Evolutionary conservation across 208 protist genomes (phyloP).

Genomic region (Strigomonas culicis): DNA sequence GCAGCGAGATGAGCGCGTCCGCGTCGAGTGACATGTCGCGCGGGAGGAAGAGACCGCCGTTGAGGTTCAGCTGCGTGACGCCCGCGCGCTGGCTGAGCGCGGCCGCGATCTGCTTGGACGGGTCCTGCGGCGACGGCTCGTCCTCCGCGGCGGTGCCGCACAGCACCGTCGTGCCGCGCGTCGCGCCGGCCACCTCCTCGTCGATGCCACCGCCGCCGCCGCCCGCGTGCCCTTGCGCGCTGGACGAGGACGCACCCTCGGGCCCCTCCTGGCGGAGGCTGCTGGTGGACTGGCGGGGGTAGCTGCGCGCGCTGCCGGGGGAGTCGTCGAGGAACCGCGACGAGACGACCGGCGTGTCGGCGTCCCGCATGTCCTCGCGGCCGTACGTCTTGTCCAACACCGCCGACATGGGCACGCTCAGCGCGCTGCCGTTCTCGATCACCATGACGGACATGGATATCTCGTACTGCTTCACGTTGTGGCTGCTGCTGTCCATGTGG

Average conservation of each 20-base stretch:
- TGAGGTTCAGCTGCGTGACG: conserved; percentile 38
- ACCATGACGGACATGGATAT: conserved; percentile 86
- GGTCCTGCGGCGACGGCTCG: conserved; percentile 37
- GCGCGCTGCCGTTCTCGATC: conserved; percentile 78
- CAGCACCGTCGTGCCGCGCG: not conserved
- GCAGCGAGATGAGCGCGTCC: conserved; percentile 74
- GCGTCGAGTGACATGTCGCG: conserved; percentile 69
- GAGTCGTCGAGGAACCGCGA: conserved; percentile 46
- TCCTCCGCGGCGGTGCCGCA: conserved; percentile 16
- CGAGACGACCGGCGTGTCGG: conserved; percentile 77
- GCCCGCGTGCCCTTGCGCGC: not conserved
- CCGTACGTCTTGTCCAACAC: conserved; percentile 81
- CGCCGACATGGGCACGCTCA: conserved; percentile 65
- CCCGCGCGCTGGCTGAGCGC: conserved; percentile 45
- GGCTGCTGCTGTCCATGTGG: conserved; percentile 8
- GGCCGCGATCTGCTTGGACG: conserved; percentile 19
- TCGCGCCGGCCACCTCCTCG: not conserved
- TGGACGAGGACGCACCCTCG: conserved; percentile 26
- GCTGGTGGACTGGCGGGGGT: conserved; percentile 5
- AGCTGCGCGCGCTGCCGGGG: not conserved
- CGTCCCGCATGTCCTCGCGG: conserved; percentile 69
- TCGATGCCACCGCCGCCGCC: not conserved
- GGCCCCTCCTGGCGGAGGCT: conserved; percentile 18
- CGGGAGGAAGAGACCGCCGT: conserved; percentile 32
- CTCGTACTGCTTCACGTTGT: conserved; percentile 27